Evolutionary conservation across 2,329 filamentous ascomycete species (phyloP).

Genomic region (Curvularia hawaiiensis): DNA sequence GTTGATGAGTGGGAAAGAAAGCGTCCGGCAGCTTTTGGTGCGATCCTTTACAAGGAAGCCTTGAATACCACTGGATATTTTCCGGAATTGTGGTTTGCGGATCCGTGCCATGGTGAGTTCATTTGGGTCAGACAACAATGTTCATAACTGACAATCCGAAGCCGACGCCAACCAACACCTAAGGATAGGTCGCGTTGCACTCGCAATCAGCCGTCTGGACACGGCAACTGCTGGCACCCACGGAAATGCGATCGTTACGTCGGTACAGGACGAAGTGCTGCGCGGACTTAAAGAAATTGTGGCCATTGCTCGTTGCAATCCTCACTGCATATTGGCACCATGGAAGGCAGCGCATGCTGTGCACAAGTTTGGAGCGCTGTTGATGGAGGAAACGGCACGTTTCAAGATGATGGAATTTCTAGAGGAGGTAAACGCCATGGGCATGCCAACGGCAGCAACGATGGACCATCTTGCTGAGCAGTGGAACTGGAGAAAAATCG

Average conservation of each 20-base stretch:
- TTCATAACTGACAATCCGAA: slow-evolving; percentile 7
- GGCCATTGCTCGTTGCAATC: slow-evolving; percentile 25
- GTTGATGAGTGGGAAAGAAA: slow-evolving; percentile 27
- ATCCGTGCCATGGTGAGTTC: slow-evolving; percentile 24
- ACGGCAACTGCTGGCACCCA: not conserved
- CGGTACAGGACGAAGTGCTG: slow-evolving; percentile 8
- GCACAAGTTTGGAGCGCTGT: slow-evolving; percentile 19
- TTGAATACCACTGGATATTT: slow-evolving; percentile 1
- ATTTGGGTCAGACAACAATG: not conserved
- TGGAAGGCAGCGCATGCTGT: slow-evolving; percentile 20
- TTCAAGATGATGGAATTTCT: slow-evolving; percentile 25
- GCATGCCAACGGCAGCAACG: slow-evolving; percentile 21
- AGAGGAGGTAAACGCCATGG: slow-evolving; percentile 22
- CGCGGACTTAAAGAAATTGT: slow-evolving; percentile 22
- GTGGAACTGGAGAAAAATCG: slow-evolving; percentile 17
- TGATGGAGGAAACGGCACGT: slow-evolving; percentile 16
- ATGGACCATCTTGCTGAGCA: slow-evolving; percentile 17
- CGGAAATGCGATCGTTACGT: not conserved
- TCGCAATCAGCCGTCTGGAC: slow-evolving; percentile 13
- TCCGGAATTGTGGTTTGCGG: slow-evolving; percentile 26
- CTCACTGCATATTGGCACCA: slow-evolving; percentile 13
- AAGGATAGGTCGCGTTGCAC: slow-evolving; percentile 21
- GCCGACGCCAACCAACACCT: slow-evolving; percentile 27
- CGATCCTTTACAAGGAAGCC: slow-evolving; percentile 19
- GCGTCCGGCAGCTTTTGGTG: slow-evolving; percentile 22